phyloP scores from a whole-genome alignment of 305 asterid genomes.

The Fraxinus platypoda region DNA sequence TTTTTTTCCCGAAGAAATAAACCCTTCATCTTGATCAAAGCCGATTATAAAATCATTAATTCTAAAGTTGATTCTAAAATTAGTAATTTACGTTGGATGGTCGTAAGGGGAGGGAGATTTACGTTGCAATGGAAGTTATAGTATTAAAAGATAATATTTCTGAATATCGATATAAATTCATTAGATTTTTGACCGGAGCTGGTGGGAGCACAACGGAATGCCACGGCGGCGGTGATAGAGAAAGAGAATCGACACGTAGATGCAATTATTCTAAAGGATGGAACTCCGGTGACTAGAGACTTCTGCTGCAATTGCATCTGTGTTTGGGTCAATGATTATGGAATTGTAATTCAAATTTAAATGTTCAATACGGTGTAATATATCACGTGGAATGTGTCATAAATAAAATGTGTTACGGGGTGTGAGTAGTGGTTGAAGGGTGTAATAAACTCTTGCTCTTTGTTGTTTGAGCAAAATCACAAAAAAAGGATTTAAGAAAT shows the following conservation, averaged over 20 bases:
- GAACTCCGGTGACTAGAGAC: slow-evolving; percentile 34
- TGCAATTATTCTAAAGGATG: slow-evolving; percentile 42
- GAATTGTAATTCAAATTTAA: slow-evolving; percentile 18
- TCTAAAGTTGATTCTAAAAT: too few species aligned
- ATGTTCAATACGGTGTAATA: background rate
- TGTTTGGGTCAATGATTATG: slow-evolving; percentile 33
- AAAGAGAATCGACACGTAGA: slow-evolving; percentile 34
- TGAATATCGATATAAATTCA: background rate
- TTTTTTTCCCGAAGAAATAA: background rate
- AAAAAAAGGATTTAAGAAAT: too few species aligned
- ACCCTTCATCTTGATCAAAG: too few species aligned
- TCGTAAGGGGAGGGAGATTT: too few species aligned
- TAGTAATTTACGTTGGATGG: too few species aligned
- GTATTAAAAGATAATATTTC: too few species aligned
- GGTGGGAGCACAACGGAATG: slow-evolving; percentile 31
- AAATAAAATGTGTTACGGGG: background rate
- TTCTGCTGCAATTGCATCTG: slow-evolving; percentile 48
- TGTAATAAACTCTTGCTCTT: background rate
- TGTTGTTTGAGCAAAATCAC: background rate
- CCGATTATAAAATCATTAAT: too few species aligned
- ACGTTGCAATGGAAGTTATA: too few species aligned
- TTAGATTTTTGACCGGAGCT: slow-evolving; percentile 44
- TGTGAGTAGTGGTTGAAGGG: background rate
- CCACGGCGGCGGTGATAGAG: slow-evolving; percentile 34
- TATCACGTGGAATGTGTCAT: too few species aligned